Evolutionary conservation across 2,329 filamentous ascomycete species (phyloP).

Genomic region (Colletotrichum kahawae): DNA sequence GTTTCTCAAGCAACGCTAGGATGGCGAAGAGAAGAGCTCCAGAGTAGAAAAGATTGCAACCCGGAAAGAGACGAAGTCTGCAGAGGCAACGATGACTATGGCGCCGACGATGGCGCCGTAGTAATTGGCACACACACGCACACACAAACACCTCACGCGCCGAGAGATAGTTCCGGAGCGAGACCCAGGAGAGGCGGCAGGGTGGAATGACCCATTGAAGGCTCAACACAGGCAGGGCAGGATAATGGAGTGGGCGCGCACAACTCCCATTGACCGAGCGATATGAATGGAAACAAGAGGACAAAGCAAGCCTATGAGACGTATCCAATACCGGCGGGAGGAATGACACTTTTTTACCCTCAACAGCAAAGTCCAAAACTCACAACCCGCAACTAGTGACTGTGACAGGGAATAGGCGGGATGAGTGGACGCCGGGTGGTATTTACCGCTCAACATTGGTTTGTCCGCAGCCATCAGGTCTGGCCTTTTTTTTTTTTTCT

Average conservation of each 20-base stretch:
- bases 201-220: background rate
- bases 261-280: background rate
- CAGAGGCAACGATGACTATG: background rate
- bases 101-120: background rate
- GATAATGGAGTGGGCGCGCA: background rate
- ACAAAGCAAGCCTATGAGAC: background rate
- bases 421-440: background rate
- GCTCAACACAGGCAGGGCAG: background rate
- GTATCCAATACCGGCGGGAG: background rate
- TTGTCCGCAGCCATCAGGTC: background rate
- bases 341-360: background rate
- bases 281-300: background rate
- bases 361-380: background rate
- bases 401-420: background rate
- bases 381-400: background rate
- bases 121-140: background rate
- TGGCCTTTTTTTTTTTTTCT: background rate
- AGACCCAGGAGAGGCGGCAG: background rate
- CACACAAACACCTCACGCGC: background rate
- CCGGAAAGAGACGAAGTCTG: background rate
- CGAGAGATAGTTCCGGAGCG: background rate
- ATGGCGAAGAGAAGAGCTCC: background rate
- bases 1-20: background rate
- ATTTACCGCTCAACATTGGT: background rate
- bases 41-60: background rate